Evolutionary conservation across 441 rosid genomes (phyloP).

Genomic region (Aleurites moluccanus): DNA sequence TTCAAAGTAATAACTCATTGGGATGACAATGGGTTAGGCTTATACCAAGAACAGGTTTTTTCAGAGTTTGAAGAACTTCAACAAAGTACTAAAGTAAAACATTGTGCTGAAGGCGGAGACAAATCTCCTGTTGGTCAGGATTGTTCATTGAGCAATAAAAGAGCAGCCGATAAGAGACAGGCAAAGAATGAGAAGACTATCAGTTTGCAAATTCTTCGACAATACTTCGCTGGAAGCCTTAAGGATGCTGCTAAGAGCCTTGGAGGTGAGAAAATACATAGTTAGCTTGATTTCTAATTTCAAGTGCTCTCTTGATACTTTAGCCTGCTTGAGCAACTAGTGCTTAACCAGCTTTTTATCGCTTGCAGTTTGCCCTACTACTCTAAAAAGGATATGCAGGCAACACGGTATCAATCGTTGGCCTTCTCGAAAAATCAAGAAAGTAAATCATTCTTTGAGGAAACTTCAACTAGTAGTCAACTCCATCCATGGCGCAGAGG

Average conservation of each 20-base stretch:
- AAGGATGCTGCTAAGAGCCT: conserved; percentile 89
- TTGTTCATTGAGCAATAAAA: conserved; percentile 23
- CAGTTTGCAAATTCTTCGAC: conserved; percentile 71
- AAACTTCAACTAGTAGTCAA: conserved; percentile 38
- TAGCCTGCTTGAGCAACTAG: neutral
- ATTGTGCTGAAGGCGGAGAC: neutral
- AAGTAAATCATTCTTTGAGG: conserved; percentile 34
- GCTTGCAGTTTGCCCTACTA: conserved; percentile 56
- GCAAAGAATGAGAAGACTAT: conserved; percentile 71
- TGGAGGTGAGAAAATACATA: conserved; percentile 53
- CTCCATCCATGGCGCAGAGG: conserved; percentile 41
- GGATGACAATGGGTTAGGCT: conserved; percentile 39
- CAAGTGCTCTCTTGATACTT: neutral
- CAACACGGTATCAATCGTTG: conserved; percentile 35
- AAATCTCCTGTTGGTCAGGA: conserved; percentile 12
- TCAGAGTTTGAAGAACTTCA: conserved; percentile 38
- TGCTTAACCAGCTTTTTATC: neutral
- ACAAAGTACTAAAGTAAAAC: conserved; percentile 17
- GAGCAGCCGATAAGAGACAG: conserved; percentile 43
- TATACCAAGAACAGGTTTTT: conserved; percentile 24
- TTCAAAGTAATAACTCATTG: conserved; percentile 37
- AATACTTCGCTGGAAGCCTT: conserved; percentile 83
- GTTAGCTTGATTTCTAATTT: neutral
- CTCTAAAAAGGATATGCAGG: conserved; percentile 48
- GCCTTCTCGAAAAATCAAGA: conserved; percentile 42